These are phyloP conservation scores for Epichloe sp. DNA, from an alignment of 2,329 filamentous ascomycete species.

Conservation along the genomic window DNA sequence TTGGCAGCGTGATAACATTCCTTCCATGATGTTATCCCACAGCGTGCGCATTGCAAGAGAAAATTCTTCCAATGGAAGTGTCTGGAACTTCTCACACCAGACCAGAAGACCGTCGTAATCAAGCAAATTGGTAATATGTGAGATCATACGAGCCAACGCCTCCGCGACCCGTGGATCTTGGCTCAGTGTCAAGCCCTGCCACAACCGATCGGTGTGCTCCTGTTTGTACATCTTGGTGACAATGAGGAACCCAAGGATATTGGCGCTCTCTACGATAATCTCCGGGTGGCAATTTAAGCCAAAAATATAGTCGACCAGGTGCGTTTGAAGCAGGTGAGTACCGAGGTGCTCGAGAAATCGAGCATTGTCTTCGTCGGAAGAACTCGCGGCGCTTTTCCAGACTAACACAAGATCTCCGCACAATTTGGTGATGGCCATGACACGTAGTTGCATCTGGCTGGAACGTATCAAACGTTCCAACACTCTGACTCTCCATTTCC, in stretches of 20 bases:
- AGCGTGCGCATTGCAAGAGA: constrained; percentile 48
- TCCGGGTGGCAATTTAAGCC: constrained; percentile 87
- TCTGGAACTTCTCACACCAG: constrained; percentile 56
- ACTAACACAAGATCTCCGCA: constrained; percentile 54
- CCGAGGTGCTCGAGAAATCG: constrained; percentile 54
- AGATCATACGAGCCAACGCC: constrained; percentile 58
- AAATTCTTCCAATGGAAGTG: constrained; percentile 49
- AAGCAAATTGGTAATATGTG: constrained; percentile 34
- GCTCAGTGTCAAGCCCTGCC: constrained; percentile 68
- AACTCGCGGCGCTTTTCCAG: constrained; percentile 46
- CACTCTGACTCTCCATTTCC: constrained; percentile 57
- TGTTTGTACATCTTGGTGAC: constrained; percentile 63
- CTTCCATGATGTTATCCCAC: constrained; percentile 42
- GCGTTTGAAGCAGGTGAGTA: constrained; percentile 53
- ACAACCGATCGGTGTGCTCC: constrained; percentile 65
- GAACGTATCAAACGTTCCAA: constrained; percentile 64
- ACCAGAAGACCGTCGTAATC: constrained; percentile 42
- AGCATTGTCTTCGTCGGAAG: constrained; percentile 22
- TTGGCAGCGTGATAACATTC: constrained; percentile 31
- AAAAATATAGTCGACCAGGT: constrained; percentile 74
- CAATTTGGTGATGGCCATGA: constrained; percentile 64
- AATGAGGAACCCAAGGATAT: constrained; percentile 77
- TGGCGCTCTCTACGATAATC: constrained; percentile 66
- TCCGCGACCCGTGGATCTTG: constrained; percentile 78
- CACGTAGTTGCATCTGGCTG: constrained; percentile 81